Conservation (phyloP, 1,284 basidiomycete species). For the Naganishia cerealis region DNA sequence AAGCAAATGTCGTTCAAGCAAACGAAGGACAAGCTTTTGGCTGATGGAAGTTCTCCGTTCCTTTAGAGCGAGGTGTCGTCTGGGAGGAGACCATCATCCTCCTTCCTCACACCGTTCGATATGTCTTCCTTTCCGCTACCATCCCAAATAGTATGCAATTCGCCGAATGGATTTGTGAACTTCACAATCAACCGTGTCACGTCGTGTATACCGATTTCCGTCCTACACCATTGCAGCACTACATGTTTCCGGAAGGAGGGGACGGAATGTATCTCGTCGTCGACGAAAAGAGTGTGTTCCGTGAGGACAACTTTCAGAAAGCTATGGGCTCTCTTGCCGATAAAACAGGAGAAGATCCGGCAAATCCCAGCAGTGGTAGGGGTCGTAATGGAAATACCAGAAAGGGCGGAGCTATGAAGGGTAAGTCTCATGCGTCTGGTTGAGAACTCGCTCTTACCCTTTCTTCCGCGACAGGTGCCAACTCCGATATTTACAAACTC, state of each 20-base stretch:
- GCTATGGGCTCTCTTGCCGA: constrained; percentile 93
- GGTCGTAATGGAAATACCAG: constrained; percentile 84
- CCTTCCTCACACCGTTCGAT: constrained; percentile 90
- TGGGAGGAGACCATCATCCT: constrained; percentile 88
- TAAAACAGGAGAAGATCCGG: constrained; percentile 86
- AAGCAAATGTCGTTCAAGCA: constrained; percentile 11
- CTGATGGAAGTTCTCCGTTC: constrained; percentile 1
- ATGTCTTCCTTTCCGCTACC: constrained; percentile 99
- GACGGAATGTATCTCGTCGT: constrained; percentile 98
- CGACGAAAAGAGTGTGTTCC: constrained; percentile 93
- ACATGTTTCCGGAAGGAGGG: constrained; percentile 92
- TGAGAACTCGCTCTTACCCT: constrained; percentile 37
- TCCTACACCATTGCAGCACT: constrained; percentile 96
- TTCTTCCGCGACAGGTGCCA: constrained; percentile 58
- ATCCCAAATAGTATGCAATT: constrained; percentile 99
- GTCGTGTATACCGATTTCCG: constrained; percentile 99
- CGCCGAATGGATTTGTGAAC: constrained; percentile 97
- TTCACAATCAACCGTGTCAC: constrained; percentile 96
- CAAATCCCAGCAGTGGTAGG: constrained; percentile 74
- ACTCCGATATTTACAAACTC: constrained; percentile 94
- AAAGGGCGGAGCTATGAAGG: constrained; percentile 89
- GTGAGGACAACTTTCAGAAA: constrained; percentile 96
- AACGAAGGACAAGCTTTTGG: neutral
- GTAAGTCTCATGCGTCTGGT: constrained; percentile 55
- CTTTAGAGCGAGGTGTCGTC: constrained; percentile 60